Evolutionary conservation across 352 stramenopile species (phyloP).

Genomic region (Globisporangium radiosum): DNA sequence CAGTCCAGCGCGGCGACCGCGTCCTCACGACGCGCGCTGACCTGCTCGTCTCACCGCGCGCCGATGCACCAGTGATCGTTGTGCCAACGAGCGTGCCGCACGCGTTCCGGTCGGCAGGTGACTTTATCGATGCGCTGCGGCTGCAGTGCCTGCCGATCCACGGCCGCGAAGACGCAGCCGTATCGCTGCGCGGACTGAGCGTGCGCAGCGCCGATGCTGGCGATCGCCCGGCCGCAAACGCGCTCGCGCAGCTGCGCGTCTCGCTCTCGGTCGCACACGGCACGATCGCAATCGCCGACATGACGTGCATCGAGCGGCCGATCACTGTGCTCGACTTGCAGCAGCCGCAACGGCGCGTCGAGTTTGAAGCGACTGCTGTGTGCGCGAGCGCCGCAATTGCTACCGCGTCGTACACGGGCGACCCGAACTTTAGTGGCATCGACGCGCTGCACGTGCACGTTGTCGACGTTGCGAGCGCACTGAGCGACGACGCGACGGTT

Average conservation of each 20-base stretch:
- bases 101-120: conserved; percentile 20
- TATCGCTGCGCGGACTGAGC: conserved; percentile 26
- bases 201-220: conserved; percentile 28
- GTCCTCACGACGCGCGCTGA: conserved; percentile 24
- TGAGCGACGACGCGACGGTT: conserved; percentile 26
- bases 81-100: conserved; percentile 23
- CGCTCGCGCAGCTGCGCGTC: conserved; percentile 15
- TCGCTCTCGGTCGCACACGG: conserved; percentile 28
- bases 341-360: conserved; percentile 2
- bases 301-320: conserved; percentile 19
- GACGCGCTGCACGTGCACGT: conserved; percentile 37
- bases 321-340: background rate
- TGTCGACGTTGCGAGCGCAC: conserved; percentile 5
- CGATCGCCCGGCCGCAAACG: background rate
- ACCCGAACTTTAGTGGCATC: conserved; percentile 35
- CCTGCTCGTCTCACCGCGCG: conserved; percentile 22
- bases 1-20: conserved; percentile 16
- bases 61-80: conserved; percentile 39
- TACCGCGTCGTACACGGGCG: conserved; percentile 27
- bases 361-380: conserved; percentile 22
- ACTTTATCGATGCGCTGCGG: conserved; percentile 40
- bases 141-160: conserved; percentile 32
- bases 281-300: conserved; percentile 18
- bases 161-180: conserved; percentile 33
- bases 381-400: conserved; percentile 36